Conservation (phyloP, 2,329 filamentous ascomycete genomes). For the Aureobasidium sp. region DNA sequence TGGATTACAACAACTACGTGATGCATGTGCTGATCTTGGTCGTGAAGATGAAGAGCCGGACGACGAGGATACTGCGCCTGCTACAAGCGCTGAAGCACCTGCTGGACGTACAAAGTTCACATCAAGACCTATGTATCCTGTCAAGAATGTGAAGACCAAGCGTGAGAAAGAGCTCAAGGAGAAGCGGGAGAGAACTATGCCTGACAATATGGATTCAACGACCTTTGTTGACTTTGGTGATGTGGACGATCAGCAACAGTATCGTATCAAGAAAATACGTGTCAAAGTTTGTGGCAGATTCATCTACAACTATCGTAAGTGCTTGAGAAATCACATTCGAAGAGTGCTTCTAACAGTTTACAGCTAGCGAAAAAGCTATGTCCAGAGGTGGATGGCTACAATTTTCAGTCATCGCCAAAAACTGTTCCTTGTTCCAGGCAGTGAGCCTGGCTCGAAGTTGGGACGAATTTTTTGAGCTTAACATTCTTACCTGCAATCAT, state of each 20-base stretch:
- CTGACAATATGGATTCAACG: slow-evolving; percentile 16
- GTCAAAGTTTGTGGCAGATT: slow-evolving; percentile 43
- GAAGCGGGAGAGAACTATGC: slow-evolving; percentile 7
- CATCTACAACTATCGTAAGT: slow-evolving; percentile 45
- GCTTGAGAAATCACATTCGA: neutral
- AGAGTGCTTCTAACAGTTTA: neutral
- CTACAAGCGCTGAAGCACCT: neutral
- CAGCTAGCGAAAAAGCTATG: slow-evolving; percentile 38
- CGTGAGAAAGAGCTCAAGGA: slow-evolving; percentile 28
- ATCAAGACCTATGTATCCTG: slow-evolving; percentile 10
- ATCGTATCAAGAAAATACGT: slow-evolving; percentile 34
- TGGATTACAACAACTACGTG: slow-evolving; percentile 43
- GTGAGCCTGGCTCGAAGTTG: slow-evolving; percentile 44
- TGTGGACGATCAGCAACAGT: slow-evolving; percentile 29
- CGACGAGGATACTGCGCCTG: slow-evolving; percentile 24
- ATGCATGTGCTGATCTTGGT: slow-evolving; percentile 46
- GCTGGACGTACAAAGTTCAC: slow-evolving; percentile 11
- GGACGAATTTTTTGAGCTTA: slow-evolving; percentile 46
- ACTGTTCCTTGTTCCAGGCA: slow-evolving; percentile 39
- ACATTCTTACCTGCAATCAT: slow-evolving; percentile 38
- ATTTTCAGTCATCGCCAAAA: slow-evolving; percentile 46
- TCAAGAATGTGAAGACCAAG: slow-evolving; percentile 22
- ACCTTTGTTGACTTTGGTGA: slow-evolving; percentile 33
- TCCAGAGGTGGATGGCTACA: slow-evolving; percentile 43
- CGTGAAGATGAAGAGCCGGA: slow-evolving; percentile 31